These are phyloP conservation scores for Ogataea glucozyma DNA, from an alignment of 805 yeast species.

Conservation along the genomic window DNA sequence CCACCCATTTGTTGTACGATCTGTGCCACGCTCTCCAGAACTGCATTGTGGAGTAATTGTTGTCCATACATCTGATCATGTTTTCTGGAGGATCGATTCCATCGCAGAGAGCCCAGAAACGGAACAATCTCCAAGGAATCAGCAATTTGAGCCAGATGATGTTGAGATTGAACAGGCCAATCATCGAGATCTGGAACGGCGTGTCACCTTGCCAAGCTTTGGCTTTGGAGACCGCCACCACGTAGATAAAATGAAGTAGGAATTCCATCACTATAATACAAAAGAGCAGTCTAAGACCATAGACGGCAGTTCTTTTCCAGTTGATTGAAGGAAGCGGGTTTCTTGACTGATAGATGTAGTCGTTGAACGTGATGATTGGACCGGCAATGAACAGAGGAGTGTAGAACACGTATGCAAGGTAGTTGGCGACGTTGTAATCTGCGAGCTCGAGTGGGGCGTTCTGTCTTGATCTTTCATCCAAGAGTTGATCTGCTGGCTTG, in stretches of 20 bases:
- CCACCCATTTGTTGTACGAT: slow-evolving; percentile 86
- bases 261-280: slow-evolving; percentile 89
- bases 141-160: slow-evolving; percentile 90
- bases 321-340: slow-evolving; percentile 62
- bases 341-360: slow-evolving; percentile 73
- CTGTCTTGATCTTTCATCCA: slow-evolving; percentile 64
- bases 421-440: slow-evolving; percentile 66
- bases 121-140: slow-evolving; percentile 94
- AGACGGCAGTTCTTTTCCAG: slow-evolving; percentile 51
- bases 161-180: slow-evolving; percentile 86
- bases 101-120: slow-evolving; percentile 92
- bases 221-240: slow-evolving; percentile 87
- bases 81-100: slow-evolving; percentile 96
- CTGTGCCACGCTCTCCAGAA: slow-evolving; percentile 99
- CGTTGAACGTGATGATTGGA: slow-evolving; percentile 91
- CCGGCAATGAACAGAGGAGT: slow-evolving; percentile 95
- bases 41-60: slow-evolving; percentile 89
- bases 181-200: slow-evolving; percentile 93
- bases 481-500: slow-evolving; percentile 9
- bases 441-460: slow-evolving; percentile 58
- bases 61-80: slow-evolving; percentile 94
- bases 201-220: slow-evolving; percentile 88
- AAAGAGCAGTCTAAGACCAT: slow-evolving; percentile 66
- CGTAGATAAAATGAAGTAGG: slow-evolving; percentile 82
- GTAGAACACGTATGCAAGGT: slow-evolving; percentile 74